Base-by-base conservation (phyloP, 176 grass and related monocot genomes). In the Musa troglodytarum region DNA sequence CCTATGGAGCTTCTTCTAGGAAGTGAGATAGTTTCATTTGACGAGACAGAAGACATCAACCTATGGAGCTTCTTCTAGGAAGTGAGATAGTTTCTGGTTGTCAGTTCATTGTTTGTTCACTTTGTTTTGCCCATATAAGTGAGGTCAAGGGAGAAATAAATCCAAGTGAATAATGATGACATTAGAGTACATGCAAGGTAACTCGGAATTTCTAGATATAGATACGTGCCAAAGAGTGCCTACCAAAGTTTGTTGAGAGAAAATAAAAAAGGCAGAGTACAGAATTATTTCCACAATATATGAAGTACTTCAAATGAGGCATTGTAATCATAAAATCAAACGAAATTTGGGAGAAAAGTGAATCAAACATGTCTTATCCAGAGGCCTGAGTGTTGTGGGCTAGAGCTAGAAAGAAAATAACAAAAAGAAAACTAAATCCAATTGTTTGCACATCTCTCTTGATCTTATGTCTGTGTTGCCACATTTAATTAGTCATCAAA, bases 21-120 rank as follows among this genome's bases (percentile, higher is more conserved):
- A 51, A 70, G 51, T 50, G 25, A 50, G 4, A n/a, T 50, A 70
- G 68, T 13, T 70, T 50, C 28, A 25, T 67, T 17, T 50, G 93
- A 82, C 28, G 93, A 96, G 20, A 86, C 43, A 17, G 89, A 29
- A 17, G 83, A 92, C 78, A 83, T 96, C 54, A 76, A 68, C 26
- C 82, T 96, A 63, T 92, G 89, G 89, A 96, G 81, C 83, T 96
- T 92, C 87, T 82, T 82, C 61, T 73, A 70, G 68, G 43, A 51
- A 70, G 51, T 50, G 25, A 50, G 4, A n/a, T 50, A 70, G 68
- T 13, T 70, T 50, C 28, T n/a, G 16, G 29, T 34, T 34, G 29
- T 17, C 23, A 19, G 9, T 9, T 69, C 22, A 50, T 50, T 70
- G 24, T 65, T 65, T 23, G 0, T 10, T 65, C 19, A 68, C 43